Base-by-base conservation (phyloP, 129 eudicot species). In the Helianthus annuus region DNA sequence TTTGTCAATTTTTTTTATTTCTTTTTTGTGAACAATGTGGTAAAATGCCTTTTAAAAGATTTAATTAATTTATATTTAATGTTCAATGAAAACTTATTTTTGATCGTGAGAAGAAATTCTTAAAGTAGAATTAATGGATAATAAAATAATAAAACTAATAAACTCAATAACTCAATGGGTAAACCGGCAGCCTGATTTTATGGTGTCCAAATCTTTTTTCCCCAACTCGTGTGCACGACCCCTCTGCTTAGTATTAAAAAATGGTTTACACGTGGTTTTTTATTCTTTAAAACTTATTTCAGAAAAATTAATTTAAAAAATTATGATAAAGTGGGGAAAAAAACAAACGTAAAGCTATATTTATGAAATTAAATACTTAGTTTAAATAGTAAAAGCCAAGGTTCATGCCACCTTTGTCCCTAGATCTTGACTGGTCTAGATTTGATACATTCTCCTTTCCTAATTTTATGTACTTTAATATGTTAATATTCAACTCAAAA, bases 141-240 rank as follows among this genome's bases (percentile, higher is more conserved):
- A 13, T 22, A 12, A 42, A 42, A 7, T 65, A 52, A 44, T 9
- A 2, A 32, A 40, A 40, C 36, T 32, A 32, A 27, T 27, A 39
- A 40, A 40, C 8, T 40, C 8, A 40, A 5, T 40, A 40, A 40
- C 45, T 40, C 45, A 48, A 71, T 40, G 64, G 32, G 1, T 77
- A 69, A 70, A 40, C 10, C 7, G 63, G 63, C 39, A 57, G 38
- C 71, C 81, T 69, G 56, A 77, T 77, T 61, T 77, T 77, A 51
- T 61, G 71, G 77, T 19, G 81, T 70, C 81, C 76, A 77, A 62
- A 39, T 77, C 48, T 70, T 39, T 59, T 67, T 52, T 59, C 72
- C 49, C 24, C 65, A 62, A 70, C 66, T 70, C 82, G 72, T 70
- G 82, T 71, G 77, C 82, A 78, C 82, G 81, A 78, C 44, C 64